Base-by-base conservation (phyloP, 768 basidiomycete species). In the Fibroporia radiculosa region DNA sequence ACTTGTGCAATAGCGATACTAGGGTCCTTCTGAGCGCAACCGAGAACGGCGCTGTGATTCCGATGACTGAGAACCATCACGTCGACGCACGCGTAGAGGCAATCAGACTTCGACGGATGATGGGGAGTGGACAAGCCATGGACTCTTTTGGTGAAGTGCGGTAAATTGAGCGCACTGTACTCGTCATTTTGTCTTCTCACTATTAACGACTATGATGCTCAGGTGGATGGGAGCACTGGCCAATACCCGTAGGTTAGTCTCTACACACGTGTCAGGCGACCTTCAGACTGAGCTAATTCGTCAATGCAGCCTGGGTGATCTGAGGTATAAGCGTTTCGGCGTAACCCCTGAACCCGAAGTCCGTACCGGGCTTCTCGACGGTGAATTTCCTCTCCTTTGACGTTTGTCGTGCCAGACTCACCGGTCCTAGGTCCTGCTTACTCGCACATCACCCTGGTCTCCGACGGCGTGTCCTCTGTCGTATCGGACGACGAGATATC, bases 181-280 rank as follows among this genome's bases (percentile, higher is more conserved):
- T 24, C 29, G 11, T 16, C 23, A 16, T 5, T 16, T 29, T 29
- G 8, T 8, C 13, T 32, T 32, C 8, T 42, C 16, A 41, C 40
- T 19, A 3, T 14, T 19, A 11, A 4, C 6, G 12, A 29, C 12
- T 39, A 19, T 3, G 3, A 13, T 37, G 7, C 13, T 11, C 48
- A 89, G 88, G 39, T 95, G 91, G 90, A 95, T 96, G 87, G 95
- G 93, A 12, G 89, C 82, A 3, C 69, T 98, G 26, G 87, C 82
- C 24, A 97, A 97, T 53, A 97, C 95, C 2, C 69, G 95, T 66
- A 83, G 89, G 84, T 88, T 56, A 56, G 77, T 58, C 23, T 19
- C 42, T 27, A 16, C 12, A 19, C 16, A 36, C 8, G 8, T 18
- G 11, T 36, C 19, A 36, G 19, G 8, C 11, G 11, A 36, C 19